A percentile compares a stretch with the other conserved stretches of the same genome.
Evolutionary conservation across 108 stramenopile species (phyloP).

Genomic region (Schizochytrium sp.): DNA sequence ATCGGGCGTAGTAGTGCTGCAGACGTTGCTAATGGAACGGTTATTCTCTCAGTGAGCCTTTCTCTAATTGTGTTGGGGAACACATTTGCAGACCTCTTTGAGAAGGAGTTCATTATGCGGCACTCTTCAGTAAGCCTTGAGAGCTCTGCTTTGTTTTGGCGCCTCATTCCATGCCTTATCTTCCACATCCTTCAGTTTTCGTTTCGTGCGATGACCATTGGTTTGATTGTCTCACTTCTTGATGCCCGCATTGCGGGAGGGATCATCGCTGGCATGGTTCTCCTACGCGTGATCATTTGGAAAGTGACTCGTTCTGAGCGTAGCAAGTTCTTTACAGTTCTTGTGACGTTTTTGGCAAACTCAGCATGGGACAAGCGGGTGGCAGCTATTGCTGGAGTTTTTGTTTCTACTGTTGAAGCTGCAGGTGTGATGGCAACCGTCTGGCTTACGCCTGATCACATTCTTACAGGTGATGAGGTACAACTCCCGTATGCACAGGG

Average conservation of each 20-base stretch:
- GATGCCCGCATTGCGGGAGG: not conserved
- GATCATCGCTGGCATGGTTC: not conserved
- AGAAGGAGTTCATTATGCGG: constrained; percentile 41
- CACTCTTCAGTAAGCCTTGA: not conserved
- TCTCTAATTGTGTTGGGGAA: not conserved
- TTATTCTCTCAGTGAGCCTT: not conserved
- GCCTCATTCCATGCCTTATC: constrained; percentile 15
- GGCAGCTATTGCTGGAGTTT: not conserved
- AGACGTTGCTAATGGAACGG: not conserved
- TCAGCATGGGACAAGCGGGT: constrained; percentile 32
- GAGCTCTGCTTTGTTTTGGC: not conserved
- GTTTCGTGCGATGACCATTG: constrained; percentile 34
- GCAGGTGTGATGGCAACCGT: not conserved
- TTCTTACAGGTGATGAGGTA: not conserved
- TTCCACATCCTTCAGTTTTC: constrained; percentile 10
- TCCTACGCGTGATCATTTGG: constrained; percentile 2
- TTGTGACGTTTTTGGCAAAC: constrained; percentile 28
- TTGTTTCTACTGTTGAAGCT: not conserved
- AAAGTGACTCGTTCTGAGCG: not conserved
- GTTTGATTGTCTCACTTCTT: not conserved
- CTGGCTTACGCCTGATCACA: not conserved
- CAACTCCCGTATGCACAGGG: not conserved
- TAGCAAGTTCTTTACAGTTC: not conserved
- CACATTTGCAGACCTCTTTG: constrained; percentile 8
- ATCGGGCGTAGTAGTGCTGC: not conserved